Evolutionary conservation across 257 asterid species (phyloP), one percentile per base, ranked within the genome.

Genomic region (Solanum medicagineum): DNA sequence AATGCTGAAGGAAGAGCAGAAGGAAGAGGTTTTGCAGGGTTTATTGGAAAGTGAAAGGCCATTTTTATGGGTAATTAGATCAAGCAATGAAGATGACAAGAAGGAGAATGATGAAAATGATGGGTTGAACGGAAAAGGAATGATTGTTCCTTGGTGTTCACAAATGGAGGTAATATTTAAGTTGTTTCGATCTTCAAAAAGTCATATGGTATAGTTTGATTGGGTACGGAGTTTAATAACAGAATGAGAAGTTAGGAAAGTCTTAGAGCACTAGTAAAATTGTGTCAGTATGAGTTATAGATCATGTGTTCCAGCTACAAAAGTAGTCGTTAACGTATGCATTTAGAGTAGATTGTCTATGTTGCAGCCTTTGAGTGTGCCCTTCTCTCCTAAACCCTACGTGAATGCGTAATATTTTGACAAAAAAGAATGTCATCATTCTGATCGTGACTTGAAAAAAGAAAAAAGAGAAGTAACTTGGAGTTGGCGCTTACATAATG

Each of bases 1-100:
- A 15, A 84, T 9, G 70, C 87, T 86, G 10, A 29, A 54, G 1
- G 86, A 85, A 12, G 6, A 56, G 0, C 94, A 93, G 47, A 85
- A 86, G 88, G 95, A 92, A 89, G 94, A 94, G 91, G 90, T 92
- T n/a, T 90, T 87, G 1, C 86, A 51, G 45, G 93, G 90, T 26
- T 62, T 94, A 3, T 15, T 88, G 1, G 85, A 81, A 0, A 68
- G 87, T 5, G 79, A 85, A 1, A 85, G 88, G 85, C 98, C 98
- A 7, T 94, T 94, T 73, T 22, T 94, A 10, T 94, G 96, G 96
- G 96, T 93, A 6, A 91, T 87, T 22, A 86, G 92, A 20, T 36
- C 10, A 1, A 89, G 80, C 6, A 82, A 54, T 3, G 90, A 75
- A 11, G 88, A 88, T 3, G 85, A 77, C 0, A 84, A 84, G 47